These are phyloP conservation scores for Arthrinium puccinioides DNA, from an alignment of 2,329 filamentous ascomycete species.

Conservation along the genomic window DNA sequence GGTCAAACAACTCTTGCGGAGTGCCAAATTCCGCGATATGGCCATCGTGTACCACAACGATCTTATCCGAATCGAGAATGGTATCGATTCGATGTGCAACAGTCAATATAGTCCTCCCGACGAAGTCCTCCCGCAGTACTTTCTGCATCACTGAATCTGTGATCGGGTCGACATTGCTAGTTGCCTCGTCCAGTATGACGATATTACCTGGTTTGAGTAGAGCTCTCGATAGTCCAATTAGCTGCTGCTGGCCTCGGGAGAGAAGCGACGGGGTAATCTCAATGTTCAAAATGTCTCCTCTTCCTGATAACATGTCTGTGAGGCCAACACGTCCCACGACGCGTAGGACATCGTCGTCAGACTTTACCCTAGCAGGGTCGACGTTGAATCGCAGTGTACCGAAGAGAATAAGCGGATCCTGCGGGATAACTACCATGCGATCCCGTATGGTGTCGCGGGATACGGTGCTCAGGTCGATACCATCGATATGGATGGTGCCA, in stretches of 20 bases:
- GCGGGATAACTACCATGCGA: background rate
- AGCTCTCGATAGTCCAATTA: background rate
- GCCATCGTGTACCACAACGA: background rate
- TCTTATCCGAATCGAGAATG: background rate
- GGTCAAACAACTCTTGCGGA: background rate
- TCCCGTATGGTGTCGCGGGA: background rate
- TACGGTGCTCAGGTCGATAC: background rate
- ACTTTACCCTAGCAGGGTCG: background rate
- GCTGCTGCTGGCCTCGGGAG: slow-evolving; percentile 2
- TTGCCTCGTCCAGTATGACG: slow-evolving; percentile 1
- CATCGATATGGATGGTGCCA: background rate
- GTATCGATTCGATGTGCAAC: slow-evolving; percentile 1
- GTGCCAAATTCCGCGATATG: background rate
- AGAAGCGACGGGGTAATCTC: background rate
- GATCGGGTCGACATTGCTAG: background rate
- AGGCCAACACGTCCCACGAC: background rate
- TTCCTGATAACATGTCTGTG: background rate
- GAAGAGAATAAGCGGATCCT: background rate
- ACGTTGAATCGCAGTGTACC: slow-evolving; percentile 1
- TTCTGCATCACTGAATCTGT: background rate
- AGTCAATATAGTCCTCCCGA: background rate
- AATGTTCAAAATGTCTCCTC: background rate
- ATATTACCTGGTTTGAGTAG: background rate
- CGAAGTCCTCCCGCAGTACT: background rate
- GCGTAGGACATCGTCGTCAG: background rate